Conservation (phyloP, 2,329 filamentous ascomycete genomes). For the Pyricularia sp. region DNA sequence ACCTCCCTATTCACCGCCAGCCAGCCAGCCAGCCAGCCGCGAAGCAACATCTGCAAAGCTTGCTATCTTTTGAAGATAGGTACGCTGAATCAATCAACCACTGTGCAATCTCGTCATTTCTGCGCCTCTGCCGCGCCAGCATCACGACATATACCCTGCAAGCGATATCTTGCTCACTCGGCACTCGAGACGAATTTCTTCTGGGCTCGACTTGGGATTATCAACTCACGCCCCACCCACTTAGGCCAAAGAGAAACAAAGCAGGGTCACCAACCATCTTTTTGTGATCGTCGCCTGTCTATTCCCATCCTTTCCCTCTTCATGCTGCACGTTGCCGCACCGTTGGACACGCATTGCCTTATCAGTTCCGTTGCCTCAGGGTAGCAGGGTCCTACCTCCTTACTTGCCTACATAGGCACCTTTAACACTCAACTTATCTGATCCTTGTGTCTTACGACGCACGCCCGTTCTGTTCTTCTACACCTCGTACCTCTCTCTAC, state of each 20-base stretch:
- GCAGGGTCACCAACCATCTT: not conserved
- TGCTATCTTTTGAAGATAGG: not conserved
- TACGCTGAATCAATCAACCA: not conserved
- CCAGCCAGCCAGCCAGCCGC: not conserved
- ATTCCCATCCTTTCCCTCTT: not conserved
- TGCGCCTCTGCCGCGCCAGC: not conserved
- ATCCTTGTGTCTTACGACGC: not conserved
- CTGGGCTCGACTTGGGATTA: not conserved
- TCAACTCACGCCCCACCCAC: not conserved
- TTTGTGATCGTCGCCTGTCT: not conserved
- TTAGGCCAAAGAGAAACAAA: not conserved
- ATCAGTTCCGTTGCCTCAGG: not conserved
- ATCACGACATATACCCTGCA: not conserved
- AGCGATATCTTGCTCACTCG: not conserved
- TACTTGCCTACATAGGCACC: not conserved
- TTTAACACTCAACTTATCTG: not conserved
- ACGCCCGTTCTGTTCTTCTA: not conserved
- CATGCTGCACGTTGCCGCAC: not conserved
- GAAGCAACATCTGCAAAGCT: not conserved
- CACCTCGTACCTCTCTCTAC: not conserved
- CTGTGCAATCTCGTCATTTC: not conserved
- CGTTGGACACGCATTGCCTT: not conserved
- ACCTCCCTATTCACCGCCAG: not conserved
- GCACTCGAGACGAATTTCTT: not conserved
- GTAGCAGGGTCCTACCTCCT: not conserved